phyloP scores from a whole-genome alignment of 768 basidiomycete species.

The Tulasnella sp. region DNA sequence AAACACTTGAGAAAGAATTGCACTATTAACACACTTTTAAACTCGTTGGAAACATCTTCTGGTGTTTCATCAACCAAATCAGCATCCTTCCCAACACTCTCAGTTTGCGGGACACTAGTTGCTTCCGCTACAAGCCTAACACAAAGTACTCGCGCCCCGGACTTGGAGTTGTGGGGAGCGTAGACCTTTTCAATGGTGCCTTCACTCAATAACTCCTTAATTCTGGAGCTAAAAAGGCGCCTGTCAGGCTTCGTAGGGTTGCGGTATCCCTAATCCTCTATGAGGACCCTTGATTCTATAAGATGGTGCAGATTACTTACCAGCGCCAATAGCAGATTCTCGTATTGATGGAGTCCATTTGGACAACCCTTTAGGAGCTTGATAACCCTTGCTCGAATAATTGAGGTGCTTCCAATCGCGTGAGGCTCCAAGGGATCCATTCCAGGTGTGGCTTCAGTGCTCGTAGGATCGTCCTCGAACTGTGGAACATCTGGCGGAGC shows the following conservation, averaged over 20 bases:
- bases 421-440: conserved; percentile 5
- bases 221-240: conserved; percentile 65
- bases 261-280: conserved; percentile 45
- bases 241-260: conserved; percentile 65
- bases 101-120: too few relatives aligned
- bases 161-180: conserved; percentile 43
- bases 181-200: conserved; percentile 63
- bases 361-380: conserved; percentile 58
- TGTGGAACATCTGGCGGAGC: conserved; percentile 19
- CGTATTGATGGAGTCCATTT: conserved; percentile 56
- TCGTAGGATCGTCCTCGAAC: conserved; percentile 20
- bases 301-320: conserved; percentile 32
- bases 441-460: background rate
- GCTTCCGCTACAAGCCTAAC: conserved; percentile 45
- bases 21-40: conserved; percentile 20
- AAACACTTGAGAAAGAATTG: conserved; percentile 4
- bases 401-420: conserved; percentile 50
- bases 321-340: conserved; percentile 63
- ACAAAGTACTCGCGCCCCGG: conserved; percentile 41
- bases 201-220: conserved; percentile 59
- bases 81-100: too few relatives aligned
- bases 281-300: conserved; percentile 8
- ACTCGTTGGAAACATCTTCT: conserved; percentile 31
- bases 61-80: conserved; percentile 32
- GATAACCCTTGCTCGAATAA: conserved; percentile 57